phyloP scores from a whole-genome alignment of 345 rosid species.

The Dovyalis caffra region DNA sequence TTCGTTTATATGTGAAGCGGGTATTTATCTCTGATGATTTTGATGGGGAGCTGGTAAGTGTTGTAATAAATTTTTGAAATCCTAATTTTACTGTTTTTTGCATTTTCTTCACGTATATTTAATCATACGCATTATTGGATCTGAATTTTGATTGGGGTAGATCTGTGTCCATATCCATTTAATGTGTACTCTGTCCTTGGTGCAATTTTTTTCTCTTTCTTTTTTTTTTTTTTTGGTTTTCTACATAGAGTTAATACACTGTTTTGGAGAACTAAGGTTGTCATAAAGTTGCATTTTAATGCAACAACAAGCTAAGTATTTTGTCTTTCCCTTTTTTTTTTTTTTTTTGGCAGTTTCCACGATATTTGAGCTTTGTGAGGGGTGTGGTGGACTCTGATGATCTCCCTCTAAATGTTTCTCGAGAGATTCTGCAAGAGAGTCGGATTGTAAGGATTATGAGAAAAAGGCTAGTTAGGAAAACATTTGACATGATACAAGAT shows the following conservation, averaged over 20 bases:
- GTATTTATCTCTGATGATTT: constrained; percentile 99
- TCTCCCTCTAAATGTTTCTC: constrained; percentile 96
- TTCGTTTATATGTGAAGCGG: constrained; percentile 85
- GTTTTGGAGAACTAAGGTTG: not conserved
- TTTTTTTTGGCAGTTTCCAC: constrained; percentile 65
- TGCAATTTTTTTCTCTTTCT: too few species aligned
- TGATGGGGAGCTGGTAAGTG: constrained; percentile 96
- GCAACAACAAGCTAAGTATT: not conserved
- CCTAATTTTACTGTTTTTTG: not conserved
- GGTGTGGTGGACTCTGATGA: constrained; percentile 96
- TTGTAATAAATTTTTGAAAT: constrained; percentile 3
- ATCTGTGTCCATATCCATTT: not conserved
- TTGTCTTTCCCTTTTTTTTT: not conserved
- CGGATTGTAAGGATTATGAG: constrained; percentile 87
- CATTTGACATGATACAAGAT: constrained; percentile 97
- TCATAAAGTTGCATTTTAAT: not conserved
- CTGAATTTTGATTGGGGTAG: not conserved
- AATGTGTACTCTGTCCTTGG: not conserved
- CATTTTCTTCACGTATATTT: not conserved
- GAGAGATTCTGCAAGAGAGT: constrained; percentile 94
- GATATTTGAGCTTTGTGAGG: constrained; percentile 94
- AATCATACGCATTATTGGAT: not conserved
- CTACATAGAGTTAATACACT: not conserved
- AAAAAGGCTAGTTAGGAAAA: constrained; percentile 90
- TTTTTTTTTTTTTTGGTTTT: not conserved